Evolutionary conservation across 2,329 filamentous ascomycete species (phyloP).

Genomic region (Alternaria panax): DNA sequence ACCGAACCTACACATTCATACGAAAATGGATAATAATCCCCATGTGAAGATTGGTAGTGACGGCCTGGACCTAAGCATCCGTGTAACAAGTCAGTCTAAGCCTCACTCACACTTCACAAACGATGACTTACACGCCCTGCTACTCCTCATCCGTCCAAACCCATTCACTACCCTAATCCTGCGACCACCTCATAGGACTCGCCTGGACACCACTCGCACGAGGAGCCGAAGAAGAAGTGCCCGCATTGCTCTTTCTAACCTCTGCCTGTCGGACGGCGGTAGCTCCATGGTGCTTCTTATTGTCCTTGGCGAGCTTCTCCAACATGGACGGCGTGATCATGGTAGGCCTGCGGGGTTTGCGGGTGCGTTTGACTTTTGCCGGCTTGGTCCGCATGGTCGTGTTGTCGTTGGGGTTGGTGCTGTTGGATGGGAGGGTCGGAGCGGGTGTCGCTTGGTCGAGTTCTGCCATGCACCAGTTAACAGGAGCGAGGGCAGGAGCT

Average conservation of each 20-base stretch:
- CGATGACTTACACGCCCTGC: not conserved
- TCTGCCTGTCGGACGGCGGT: not conserved
- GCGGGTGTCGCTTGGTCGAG: not conserved
- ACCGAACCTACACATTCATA: not conserved
- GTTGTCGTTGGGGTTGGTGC: not conserved
- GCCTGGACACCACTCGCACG: not conserved
- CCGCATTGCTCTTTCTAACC: not conserved
- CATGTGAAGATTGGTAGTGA: not conserved
- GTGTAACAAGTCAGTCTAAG: not conserved
- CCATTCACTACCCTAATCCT: not conserved
- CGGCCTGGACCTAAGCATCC: not conserved
- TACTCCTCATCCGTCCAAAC: not conserved
- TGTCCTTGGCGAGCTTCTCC: not conserved
- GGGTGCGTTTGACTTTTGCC: not conserved
- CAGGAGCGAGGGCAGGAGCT: not conserved
- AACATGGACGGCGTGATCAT: not conserved
- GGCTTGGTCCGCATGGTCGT: not conserved
- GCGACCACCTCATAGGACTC: slow-evolving; percentile 12
- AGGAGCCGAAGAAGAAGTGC: not conserved
- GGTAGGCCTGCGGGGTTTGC: not conserved
- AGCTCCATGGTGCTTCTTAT: not conserved
- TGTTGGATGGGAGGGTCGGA: not conserved
- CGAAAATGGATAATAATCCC: not conserved
- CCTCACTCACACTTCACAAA: not conserved
- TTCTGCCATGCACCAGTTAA: not conserved